phyloP scores from a whole-genome alignment of 2,329 filamentous ascomycete species.

The Paracoccidioides brasiliensis region DNA sequence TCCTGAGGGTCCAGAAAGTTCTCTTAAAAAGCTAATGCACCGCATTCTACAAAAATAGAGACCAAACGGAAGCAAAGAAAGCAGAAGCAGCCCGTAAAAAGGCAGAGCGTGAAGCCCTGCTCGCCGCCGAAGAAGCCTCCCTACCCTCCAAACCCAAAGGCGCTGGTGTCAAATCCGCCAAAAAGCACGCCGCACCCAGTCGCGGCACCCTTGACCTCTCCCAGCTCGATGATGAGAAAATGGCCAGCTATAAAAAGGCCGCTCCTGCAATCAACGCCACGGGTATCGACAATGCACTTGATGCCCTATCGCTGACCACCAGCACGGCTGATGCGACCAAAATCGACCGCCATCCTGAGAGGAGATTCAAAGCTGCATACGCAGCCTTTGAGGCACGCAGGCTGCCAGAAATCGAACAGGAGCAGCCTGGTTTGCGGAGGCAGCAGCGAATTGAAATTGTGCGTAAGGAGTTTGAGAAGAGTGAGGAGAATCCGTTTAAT shows the following conservation, averaged over 20 bases:
- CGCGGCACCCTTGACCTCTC: slow-evolving; percentile 57
- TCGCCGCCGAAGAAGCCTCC: slow-evolving; percentile 69
- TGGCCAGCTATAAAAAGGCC: slow-evolving; percentile 29
- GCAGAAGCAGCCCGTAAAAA: slow-evolving; percentile 76
- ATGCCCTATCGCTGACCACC: slow-evolving; percentile 61
- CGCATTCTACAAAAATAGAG: slow-evolving; percentile 41
- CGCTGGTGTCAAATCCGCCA: slow-evolving; percentile 35
- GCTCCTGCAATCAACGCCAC: slow-evolving; percentile 58
- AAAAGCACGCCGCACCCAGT: slow-evolving; percentile 32
- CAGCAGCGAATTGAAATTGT: slow-evolving; percentile 78
- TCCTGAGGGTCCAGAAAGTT: background rate
- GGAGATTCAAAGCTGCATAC: slow-evolving; percentile 75
- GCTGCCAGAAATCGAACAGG: slow-evolving; percentile 70
- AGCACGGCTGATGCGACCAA: slow-evolving; percentile 45
- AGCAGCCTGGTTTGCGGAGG: slow-evolving; percentile 64
- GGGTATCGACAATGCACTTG: slow-evolving; percentile 87
- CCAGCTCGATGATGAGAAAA: slow-evolving; percentile 53
- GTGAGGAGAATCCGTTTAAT: slow-evolving; percentile 90
- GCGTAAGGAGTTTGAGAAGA: slow-evolving; percentile 86
- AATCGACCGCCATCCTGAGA: slow-evolving; percentile 79
- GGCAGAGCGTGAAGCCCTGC: slow-evolving; percentile 73
- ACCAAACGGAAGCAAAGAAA: slow-evolving; percentile 71
- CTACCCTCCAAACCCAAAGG: slow-evolving; percentile 48
- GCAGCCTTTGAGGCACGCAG: slow-evolving; percentile 69
- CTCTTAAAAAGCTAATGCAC: background rate